Evolutionary conservation across 305 asterid genomes (phyloP), one percentile per base, ranked within the genome.

Genomic region (Nicotiana rustica): DNA sequence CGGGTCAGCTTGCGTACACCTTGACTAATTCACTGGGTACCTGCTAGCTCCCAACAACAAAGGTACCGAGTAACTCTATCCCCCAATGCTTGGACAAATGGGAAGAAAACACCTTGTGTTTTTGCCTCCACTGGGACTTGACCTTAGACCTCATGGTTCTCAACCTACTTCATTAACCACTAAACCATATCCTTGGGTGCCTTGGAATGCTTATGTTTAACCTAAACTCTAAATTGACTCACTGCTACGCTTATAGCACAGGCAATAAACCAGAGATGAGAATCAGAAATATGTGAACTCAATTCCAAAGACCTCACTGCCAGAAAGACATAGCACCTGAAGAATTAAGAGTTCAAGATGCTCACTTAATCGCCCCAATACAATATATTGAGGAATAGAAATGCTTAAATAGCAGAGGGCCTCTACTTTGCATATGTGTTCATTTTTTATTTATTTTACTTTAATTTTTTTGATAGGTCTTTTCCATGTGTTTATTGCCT

Each of bases 221-320:
- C 4, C 75, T 7, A 67, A 67, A 35, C 75, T 67, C 49, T 68
- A 68, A 68, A 8, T 35, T 36, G 52, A 68, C 77, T 4, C 77
- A n/a, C 31, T 36, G 79, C 64, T 75, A 52, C 47, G 55, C 31
- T 75, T 52, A 4, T 75, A 8, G 44, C 65, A 75, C 10, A 73
- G 52, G 79, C 64, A 29, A 25, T 14, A 52, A 49, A 73, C 44
- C 52, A 21, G 79, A 3, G 64, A 47, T 73, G 79, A 14, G 62
- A 73, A 73, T 73, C 41, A 49, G 41, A 73, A 21, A 47, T 13
- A 47, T 47, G 79, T 21, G 41, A 47, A 73, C 62, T 49, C 41
- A 73, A 49, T 49, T 47, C 35, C 44, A 15, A 52, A 73, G 19
- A 49, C 64, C 79, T 73, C 62, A 73, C 25, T 25, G 79, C 21